phyloP scores from a whole-genome alignment of 2,329 filamentous ascomycete genomes.

The Talaromyces sp. region DNA sequence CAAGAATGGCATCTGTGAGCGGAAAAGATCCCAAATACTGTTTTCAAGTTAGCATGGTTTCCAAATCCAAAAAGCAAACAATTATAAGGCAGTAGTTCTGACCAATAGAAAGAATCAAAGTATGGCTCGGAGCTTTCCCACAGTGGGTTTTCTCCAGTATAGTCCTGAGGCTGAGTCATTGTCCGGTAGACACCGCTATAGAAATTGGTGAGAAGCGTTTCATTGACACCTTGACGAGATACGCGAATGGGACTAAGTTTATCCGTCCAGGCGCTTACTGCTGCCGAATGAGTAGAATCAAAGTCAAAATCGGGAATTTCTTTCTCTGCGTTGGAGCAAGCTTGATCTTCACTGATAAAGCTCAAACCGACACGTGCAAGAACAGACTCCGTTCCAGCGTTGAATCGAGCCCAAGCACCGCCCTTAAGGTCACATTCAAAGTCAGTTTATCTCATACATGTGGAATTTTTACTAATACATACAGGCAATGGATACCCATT shows the following conservation, averaged over 20 bases:
- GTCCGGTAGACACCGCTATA: slow-evolving; percentile 67
- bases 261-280: slow-evolving; percentile 56
- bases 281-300: slow-evolving; percentile 48
- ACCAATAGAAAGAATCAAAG: slow-evolving; percentile 64
- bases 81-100: not conserved
- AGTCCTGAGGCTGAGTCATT: slow-evolving; percentile 67
- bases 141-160: slow-evolving; percentile 65
- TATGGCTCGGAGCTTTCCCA: slow-evolving; percentile 64
- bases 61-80: not conserved
- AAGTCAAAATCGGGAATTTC: slow-evolving; percentile 68
- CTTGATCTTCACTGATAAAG: slow-evolving; percentile 63
- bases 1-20: slow-evolving; percentile 41
- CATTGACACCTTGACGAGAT: slow-evolving; percentile 30
- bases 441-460: not conserved
- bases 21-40: slow-evolving; percentile 62
- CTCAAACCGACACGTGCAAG: slow-evolving; percentile 65
- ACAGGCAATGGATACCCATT: slow-evolving; percentile 53
- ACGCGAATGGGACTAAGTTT: slow-evolving; percentile 48
- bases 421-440: slow-evolving; percentile 30
- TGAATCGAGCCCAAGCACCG: slow-evolving; percentile 64
- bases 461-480: not conserved
- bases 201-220: slow-evolving; percentile 49
- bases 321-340: slow-evolving; percentile 63
- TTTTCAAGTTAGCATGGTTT: not conserved
- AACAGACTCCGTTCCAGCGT: slow-evolving; percentile 50